These are phyloP conservation scores for Apiospora hydei DNA, from an alignment of 2,329 filamentous ascomycete species.

Conservation along the genomic window DNA sequence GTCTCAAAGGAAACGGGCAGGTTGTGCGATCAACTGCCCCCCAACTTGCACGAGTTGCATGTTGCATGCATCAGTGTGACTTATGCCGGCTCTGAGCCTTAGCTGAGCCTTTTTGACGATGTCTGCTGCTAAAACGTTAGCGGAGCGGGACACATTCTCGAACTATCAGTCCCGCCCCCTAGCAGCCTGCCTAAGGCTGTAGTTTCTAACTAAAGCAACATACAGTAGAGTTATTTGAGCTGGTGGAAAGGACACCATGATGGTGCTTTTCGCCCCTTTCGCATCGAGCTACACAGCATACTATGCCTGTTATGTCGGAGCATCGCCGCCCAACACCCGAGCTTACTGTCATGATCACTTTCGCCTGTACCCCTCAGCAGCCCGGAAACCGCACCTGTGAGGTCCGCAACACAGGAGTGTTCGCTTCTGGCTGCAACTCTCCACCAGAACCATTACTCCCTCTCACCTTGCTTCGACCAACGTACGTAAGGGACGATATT, in stretches of 20 bases:
- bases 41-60: constrained; percentile 2
- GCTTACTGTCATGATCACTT: background rate
- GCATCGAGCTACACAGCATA: background rate
- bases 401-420: background rate
- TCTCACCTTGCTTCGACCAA: background rate
- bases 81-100: background rate
- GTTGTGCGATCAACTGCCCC: background rate
- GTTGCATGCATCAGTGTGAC: constrained; percentile 13
- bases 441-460: background rate
- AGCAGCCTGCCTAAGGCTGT: background rate
- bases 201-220: background rate
- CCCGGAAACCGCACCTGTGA: background rate
- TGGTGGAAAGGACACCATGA: background rate
- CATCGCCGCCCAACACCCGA: background rate
- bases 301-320: background rate
- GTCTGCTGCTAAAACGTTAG: too few species aligned
- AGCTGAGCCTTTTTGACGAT: background rate
- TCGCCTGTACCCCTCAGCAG: background rate
- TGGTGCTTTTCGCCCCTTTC: background rate
- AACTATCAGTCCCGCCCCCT: background rate
- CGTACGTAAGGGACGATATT: background rate
- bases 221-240: too few species aligned
- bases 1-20: background rate
- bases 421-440: background rate
- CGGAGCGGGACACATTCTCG: background rate